Evolutionary conservation across 345 rosid species (phyloP).

Genomic region (Fremontodendron californicum): DNA sequence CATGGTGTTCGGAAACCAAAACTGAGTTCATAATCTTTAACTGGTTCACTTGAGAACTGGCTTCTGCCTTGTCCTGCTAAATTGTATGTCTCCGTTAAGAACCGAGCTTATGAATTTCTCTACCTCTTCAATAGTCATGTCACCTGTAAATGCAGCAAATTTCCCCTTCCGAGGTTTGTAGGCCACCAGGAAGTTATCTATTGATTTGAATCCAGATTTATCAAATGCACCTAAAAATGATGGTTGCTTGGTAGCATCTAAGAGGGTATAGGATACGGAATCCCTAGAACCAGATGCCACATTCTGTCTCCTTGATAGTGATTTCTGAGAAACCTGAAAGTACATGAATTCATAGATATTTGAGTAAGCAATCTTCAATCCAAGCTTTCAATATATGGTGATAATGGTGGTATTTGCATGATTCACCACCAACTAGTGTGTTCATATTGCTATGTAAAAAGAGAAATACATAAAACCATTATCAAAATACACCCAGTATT

Average conservation of each 20-base stretch:
- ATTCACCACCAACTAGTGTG: background rate
- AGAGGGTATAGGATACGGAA: slow-evolving; percentile 52
- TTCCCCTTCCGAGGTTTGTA: slow-evolving; percentile 73
- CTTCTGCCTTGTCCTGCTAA: slow-evolving; percentile 50
- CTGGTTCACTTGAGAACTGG: slow-evolving; percentile 43
- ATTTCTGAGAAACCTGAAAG: slow-evolving; percentile 68
- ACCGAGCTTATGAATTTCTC: slow-evolving; percentile 69
- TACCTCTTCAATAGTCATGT: slow-evolving; percentile 48
- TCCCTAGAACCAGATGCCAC: slow-evolving; percentile 38
- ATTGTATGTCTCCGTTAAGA: slow-evolving; percentile 69
- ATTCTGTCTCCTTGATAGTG: slow-evolving; percentile 61
- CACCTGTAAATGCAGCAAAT: slow-evolving; percentile 45
- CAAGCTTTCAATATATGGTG: background rate
- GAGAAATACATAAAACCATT: background rate
- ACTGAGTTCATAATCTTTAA: background rate
- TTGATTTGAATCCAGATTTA: slow-evolving; percentile 52
- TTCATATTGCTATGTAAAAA: background rate
- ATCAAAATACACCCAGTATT: background rate
- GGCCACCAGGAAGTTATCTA: slow-evolving; percentile 54
- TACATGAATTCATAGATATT: background rate
- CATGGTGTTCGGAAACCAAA: slow-evolving; percentile 4
- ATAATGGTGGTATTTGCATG: background rate
- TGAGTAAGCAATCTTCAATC: background rate
- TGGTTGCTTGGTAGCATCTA: slow-evolving; percentile 65
- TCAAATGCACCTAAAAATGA: slow-evolving; percentile 61